Evolutionary conservation across 306 rosid species (phyloP).

Genomic region (Cucurbita pepo): DNA sequence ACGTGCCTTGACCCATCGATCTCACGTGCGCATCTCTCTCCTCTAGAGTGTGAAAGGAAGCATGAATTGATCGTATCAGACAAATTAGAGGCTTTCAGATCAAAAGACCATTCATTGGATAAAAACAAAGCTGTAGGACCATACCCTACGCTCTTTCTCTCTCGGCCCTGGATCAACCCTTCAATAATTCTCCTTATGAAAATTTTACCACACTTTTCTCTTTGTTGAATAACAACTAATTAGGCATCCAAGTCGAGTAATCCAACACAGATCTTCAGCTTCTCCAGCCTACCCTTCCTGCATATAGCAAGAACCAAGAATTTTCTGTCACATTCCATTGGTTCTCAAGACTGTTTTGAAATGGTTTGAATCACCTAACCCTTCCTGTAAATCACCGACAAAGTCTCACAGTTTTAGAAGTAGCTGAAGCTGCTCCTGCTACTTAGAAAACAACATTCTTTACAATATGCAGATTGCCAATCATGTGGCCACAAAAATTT

Average conservation of each 20-base stretch:
- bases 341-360: too few relatives aligned
- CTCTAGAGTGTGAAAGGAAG: too few relatives aligned
- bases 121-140: not conserved
- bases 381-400: too few relatives aligned
- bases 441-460: not conserved
- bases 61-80: not conserved
- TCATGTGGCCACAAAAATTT: not conserved
- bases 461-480: not conserved
- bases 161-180: too few relatives aligned
- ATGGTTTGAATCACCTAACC: too few relatives aligned
- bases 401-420: too few relatives aligned
- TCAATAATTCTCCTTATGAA: too few relatives aligned
- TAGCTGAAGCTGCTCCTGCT: not conserved
- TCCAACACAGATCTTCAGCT: not conserved
- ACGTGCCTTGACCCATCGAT: not conserved
- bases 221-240: too few relatives aligned
- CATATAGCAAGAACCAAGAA: not conserved
- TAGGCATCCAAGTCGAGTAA: too few relatives aligned
- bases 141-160: too few relatives aligned
- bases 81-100: not conserved
- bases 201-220: too few relatives aligned
- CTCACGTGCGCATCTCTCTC: not conserved
- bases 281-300: not conserved
- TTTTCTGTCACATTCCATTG: not conserved
- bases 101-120: not conserved